A percentile compares a stretch with the other conserved stretches of the same genome.
Evolutionary conservation across 768 basidiomycete species (phyloP).

Genomic region (Phaeolepiota aurea): DNA sequence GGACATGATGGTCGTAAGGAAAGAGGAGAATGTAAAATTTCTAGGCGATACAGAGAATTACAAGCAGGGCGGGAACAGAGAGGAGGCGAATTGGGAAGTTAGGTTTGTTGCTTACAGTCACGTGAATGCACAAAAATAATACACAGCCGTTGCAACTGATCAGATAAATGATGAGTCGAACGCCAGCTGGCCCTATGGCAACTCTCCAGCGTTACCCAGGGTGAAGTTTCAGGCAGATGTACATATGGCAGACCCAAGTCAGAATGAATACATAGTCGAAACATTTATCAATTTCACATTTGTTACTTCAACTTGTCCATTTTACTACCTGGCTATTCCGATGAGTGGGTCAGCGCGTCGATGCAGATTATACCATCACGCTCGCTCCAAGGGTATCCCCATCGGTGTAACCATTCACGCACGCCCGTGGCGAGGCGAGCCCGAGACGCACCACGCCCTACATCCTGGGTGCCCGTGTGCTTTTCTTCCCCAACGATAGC

Average conservation of each 20-base stretch:
- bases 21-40: conserved; percentile 3
- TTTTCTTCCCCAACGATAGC: conserved; percentile 93
- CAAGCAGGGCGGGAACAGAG: conserved; percentile 1
- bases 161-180: not conserved
- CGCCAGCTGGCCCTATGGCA: not conserved
- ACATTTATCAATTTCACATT: not conserved
- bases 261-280: not conserved
- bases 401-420: conserved; percentile 85
- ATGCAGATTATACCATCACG: conserved; percentile 86
- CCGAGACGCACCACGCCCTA: conserved; percentile 72
- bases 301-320: not conserved
- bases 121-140: not conserved
- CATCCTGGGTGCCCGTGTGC: conserved; percentile 89
- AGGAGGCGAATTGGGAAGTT: conserved; percentile 2
- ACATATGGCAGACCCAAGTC: not conserved
- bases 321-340: conserved; percentile 25
- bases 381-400: conserved; percentile 96
- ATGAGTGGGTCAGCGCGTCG: conserved; percentile 71
- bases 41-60: no score
- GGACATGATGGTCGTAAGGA: conserved; percentile 15
- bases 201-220: not conserved
- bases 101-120: conserved; percentile 1
- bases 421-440: conserved; percentile 80
- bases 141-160: no score
- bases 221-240: not conserved